Conservation (phyloP, 2,329 filamentous ascomycete species). For the Orbilia ellipsospora region DNA sequence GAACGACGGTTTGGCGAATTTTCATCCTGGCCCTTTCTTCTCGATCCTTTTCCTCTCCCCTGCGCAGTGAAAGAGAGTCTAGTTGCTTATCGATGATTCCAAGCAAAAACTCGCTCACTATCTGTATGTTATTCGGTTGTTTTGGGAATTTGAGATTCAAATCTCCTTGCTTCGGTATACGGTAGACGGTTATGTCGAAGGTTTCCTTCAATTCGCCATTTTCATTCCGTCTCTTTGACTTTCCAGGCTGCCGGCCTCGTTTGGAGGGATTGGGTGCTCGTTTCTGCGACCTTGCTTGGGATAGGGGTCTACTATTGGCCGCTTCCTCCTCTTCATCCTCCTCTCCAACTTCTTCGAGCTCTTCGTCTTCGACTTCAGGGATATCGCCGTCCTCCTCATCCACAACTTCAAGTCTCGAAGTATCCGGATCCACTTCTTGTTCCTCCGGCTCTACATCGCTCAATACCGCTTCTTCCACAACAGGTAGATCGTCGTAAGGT, state of each 20-base stretch:
- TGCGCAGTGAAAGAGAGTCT: constrained; percentile 38
- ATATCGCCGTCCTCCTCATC: constrained; percentile 12
- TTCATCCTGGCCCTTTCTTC: constrained; percentile 55
- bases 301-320: not conserved
- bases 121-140: constrained; percentile 45
- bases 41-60: constrained; percentile 35
- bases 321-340: not conserved
- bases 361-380: constrained; percentile 17
- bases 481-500: constrained; percentile 18
- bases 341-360: constrained; percentile 4
- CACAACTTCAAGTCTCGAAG: constrained; percentile 8
- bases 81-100: constrained; percentile 48
- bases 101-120: constrained; percentile 35
- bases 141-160: constrained; percentile 51
- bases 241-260: constrained; percentile 16
- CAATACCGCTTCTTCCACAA: constrained; percentile 31
- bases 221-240: constrained; percentile 27
- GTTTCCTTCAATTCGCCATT: constrained; percentile 50
- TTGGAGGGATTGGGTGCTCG: not conserved
- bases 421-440: constrained; percentile 6
- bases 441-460: constrained; percentile 43
- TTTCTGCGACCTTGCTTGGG: constrained; percentile 8
- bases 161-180: constrained; percentile 46
- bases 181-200: constrained; percentile 51
- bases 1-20: constrained; percentile 53